Percentiles rank a stretch among this genome's conserved stretches.
phyloP scores from a whole-genome alignment of 805 yeast species.

The Yarrowia sp. region DNA sequence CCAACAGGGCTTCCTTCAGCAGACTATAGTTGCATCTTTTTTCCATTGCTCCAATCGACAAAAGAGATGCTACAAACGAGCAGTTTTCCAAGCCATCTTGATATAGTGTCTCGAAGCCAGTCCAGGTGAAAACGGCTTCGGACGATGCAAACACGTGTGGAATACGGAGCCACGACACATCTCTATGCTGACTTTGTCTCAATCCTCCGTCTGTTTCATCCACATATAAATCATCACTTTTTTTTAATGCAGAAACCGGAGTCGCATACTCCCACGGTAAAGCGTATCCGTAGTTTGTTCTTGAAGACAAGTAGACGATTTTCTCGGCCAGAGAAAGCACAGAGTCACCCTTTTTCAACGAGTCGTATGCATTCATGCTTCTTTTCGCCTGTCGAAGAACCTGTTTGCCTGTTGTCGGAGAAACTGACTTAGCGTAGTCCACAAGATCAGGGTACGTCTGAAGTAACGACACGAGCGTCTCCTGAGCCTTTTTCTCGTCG shows the following conservation, averaged over 20 bases:
- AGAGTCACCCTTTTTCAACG: constrained; percentile 25
- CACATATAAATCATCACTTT: constrained; percentile 5
- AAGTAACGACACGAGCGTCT: background rate
- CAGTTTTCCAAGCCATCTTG: constrained; percentile 52
- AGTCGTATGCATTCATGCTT: constrained; percentile 28
- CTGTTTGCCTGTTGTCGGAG: background rate
- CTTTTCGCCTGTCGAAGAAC: constrained; percentile 11
- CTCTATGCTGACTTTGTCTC: background rate
- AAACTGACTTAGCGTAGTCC: background rate
- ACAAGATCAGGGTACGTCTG: constrained; percentile 2
- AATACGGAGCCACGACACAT: constrained; percentile 3
- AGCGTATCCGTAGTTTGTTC: constrained; percentile 33
- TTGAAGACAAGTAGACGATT: constrained; percentile 23
- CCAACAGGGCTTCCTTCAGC: constrained; percentile 28
- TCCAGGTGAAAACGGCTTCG: constrained; percentile 1
- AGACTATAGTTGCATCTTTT: constrained; percentile 26
- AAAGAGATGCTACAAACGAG: constrained; percentile 67
- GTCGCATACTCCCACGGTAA: constrained; percentile 31
- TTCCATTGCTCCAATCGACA: constrained; percentile 45
- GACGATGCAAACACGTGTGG: constrained; percentile 11
- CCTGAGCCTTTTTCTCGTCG: constrained; percentile 1
- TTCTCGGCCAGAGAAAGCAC: constrained; percentile 29
- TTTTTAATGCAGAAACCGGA: background rate
- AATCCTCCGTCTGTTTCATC: background rate
- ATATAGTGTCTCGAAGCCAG: constrained; percentile 24